Percentiles rank a stretch among this genome's conserved stretches.
These are phyloP conservation scores for Sporothrix phasma DNA, from an alignment of 2,329 filamentous ascomycete species.

Conservation along the genomic window DNA sequence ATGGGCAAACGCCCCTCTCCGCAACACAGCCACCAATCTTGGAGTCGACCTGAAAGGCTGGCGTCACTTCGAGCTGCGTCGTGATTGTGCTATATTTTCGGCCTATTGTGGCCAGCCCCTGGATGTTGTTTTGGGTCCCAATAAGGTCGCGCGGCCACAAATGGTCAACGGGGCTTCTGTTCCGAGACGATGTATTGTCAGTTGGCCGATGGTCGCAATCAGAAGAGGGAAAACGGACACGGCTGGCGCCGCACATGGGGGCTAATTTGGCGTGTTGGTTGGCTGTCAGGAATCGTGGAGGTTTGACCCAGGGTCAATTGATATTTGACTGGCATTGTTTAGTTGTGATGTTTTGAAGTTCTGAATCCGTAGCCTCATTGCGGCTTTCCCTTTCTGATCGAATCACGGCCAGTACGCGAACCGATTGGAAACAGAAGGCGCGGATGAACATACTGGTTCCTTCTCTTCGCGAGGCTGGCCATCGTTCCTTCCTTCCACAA, in stretches of 20 bases:
- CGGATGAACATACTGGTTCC: not conserved
- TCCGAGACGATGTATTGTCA: not conserved
- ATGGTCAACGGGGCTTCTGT: not conserved
- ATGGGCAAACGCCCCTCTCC: not conserved
- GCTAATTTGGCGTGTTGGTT: constrained; percentile 3
- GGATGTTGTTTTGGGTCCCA: not conserved
- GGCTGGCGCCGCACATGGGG: constrained; percentile 3
- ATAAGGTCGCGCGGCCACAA: not conserved
- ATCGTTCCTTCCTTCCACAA: not conserved
- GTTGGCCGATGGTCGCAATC: not conserved
- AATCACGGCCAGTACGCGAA: not conserved
- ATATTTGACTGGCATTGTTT: not conserved
- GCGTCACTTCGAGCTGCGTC: not conserved
- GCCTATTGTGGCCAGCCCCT: not conserved
- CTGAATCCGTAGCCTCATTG: too few species aligned
- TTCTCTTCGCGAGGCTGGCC: not conserved
- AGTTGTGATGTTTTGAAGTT: too few species aligned
- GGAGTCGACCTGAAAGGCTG: not conserved
- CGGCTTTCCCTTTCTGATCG: too few species aligned
- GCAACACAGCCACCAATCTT: not conserved
- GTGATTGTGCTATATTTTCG: not conserved
- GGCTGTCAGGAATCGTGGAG: not conserved
- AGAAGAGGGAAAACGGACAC: not conserved
- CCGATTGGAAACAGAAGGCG: not conserved
- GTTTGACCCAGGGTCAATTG: not conserved